These are phyloP conservation scores for Ilex asprella DNA, from an alignment of 257 asterid genomes.

Conservation along the genomic window DNA sequence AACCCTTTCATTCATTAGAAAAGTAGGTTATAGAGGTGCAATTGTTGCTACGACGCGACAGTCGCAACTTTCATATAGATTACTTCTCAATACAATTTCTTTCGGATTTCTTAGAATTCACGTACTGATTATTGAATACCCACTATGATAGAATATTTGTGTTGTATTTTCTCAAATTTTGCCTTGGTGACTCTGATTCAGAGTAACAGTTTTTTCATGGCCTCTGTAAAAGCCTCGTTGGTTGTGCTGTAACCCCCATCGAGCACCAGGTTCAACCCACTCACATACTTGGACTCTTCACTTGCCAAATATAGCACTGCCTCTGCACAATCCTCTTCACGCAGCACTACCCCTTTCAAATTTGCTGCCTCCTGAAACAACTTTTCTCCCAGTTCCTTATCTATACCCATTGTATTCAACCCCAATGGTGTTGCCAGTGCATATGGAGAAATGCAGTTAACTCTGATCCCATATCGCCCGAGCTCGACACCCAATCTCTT, in stretches of 20 bases:
- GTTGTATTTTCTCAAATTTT: too few relatives aligned
- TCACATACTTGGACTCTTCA: conserved; percentile 6
- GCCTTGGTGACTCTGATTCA: too few relatives aligned
- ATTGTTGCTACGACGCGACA: too few relatives aligned
- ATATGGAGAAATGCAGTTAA: conserved; percentile 2
- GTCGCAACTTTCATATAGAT: too few relatives aligned
- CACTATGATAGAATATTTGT: too few relatives aligned
- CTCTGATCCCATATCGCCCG: conserved; percentile 1
- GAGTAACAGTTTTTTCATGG: too few relatives aligned
- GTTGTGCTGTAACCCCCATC: conserved; percentile 10
- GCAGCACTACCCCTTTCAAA: background rate
- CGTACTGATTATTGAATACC: too few relatives aligned
- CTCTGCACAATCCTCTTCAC: conserved; percentile 2
- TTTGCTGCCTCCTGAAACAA: background rate
- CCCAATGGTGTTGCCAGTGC: background rate
- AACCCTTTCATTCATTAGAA: too few relatives aligned
- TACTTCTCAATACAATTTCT: too few relatives aligned
- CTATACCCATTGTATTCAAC: background rate
- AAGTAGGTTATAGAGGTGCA: too few relatives aligned
- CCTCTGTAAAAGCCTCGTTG: background rate
- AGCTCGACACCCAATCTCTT: background rate
- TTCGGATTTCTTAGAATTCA: too few relatives aligned
- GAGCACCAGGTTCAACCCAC: conserved; percentile 6
- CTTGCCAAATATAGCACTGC: conserved; percentile 4
- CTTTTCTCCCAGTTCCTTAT: background rate